Conservation (phyloP, 2,329 filamentous ascomycete genomes). For the Colletotrichum viniferum region DNA sequence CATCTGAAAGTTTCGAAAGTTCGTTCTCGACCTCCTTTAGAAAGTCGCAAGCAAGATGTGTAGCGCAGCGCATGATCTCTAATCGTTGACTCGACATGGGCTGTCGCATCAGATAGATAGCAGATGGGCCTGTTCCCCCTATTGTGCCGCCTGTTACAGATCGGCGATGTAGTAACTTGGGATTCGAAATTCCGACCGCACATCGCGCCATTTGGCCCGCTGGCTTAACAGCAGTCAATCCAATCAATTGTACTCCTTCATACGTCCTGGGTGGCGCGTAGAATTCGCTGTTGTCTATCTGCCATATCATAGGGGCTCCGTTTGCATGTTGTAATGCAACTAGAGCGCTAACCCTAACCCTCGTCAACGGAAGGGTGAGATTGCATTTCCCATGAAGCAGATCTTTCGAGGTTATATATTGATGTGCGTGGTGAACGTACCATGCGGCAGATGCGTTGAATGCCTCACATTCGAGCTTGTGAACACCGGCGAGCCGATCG, state of each 20-base stretch:
- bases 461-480: neutral
- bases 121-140: neutral
- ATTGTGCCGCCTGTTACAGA: neutral
- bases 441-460: neutral
- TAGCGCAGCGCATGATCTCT: neutral
- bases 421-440: neutral
- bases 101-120: neutral
- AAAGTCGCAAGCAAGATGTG: accelerated
- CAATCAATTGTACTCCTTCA: neutral
- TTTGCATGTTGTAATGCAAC: neutral
- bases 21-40: neutral
- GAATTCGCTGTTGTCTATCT: neutral
- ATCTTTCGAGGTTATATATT: neutral
- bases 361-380: neutral
- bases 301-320: neutral
- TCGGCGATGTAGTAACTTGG: neutral
- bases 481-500: neutral
- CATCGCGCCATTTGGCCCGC: neutral
- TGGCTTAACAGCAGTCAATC: neutral
- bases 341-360: neutral
- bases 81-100: neutral
- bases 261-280: accelerated
- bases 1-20: neutral
- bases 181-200: neutral
- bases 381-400: neutral